Conservation (phyloP, 805 yeast species). For the Komagataella populi region DNA sequence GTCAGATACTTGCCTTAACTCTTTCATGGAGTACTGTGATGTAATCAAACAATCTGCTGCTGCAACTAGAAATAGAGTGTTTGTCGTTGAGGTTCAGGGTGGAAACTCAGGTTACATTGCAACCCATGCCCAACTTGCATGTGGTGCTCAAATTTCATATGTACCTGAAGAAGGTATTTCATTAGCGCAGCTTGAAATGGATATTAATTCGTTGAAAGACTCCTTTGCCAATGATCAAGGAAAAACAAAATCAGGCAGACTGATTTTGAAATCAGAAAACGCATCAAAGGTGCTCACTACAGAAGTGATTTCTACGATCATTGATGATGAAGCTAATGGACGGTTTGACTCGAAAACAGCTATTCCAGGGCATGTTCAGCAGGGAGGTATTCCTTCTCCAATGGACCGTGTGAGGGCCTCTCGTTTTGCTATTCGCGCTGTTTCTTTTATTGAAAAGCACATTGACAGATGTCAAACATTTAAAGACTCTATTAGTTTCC, state of each 20-base stretch:
- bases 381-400: constrained; percentile 91
- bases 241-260: constrained; percentile 70
- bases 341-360: constrained; percentile 88
- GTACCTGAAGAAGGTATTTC: constrained; percentile 78
- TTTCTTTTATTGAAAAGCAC: constrained; percentile 68
- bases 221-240: constrained; percentile 67
- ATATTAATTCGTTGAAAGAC: constrained; percentile 54
- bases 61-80: constrained; percentile 85
- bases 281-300: constrained; percentile 79
- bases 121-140: constrained; percentile 65
- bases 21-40: constrained; percentile 87
- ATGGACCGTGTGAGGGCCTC: constrained; percentile 87
- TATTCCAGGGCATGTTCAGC: constrained; percentile 96
- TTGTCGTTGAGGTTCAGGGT: constrained; percentile 97
- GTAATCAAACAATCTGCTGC: constrained; percentile 91
- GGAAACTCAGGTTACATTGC: constrained; percentile 95
- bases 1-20: constrained; percentile 88
- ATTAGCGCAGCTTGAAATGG: constrained; percentile 58
- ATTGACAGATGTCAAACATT: constrained; percentile 2
- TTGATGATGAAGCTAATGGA: constrained; percentile 64
- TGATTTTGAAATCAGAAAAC: constrained; percentile 70
- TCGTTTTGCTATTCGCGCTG: constrained; percentile 80
- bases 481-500: background rate
- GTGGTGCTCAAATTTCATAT: constrained; percentile 87
- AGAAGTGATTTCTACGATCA: constrained; percentile 69